Evolutionary conservation across 768 basidiomycete species (phyloP).

Genomic region (Phallus indusiatus): DNA sequence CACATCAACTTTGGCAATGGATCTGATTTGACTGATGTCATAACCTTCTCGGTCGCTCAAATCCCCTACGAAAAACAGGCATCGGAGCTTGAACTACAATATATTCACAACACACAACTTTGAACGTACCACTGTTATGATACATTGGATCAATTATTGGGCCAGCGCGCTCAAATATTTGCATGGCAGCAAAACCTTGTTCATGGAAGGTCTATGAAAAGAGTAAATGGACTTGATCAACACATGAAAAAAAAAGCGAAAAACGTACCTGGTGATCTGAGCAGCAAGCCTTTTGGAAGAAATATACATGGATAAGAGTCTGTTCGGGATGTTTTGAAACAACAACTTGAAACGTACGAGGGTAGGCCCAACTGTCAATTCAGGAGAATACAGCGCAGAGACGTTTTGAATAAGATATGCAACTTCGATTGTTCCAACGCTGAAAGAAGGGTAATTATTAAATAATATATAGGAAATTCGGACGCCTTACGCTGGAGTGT

Average conservation of each 20-base stretch:
- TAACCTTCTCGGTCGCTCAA: slow-evolving; percentile 70
- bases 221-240: background rate
- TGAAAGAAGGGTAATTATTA: background rate
- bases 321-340: no score
- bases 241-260: background rate
- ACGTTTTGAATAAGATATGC: slow-evolving; percentile 66
- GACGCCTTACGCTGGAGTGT: slow-evolving; percentile 55
- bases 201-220: slow-evolving; percentile 68
- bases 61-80: slow-evolving; percentile 47
- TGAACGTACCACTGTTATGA: slow-evolving; percentile 59
- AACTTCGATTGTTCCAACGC: slow-evolving; percentile 73
- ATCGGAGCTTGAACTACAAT: slow-evolving; percentile 1
- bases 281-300: slow-evolving; percentile 60
- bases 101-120: background rate
- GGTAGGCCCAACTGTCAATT: slow-evolving; percentile 60
- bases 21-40: slow-evolving; percentile 71
- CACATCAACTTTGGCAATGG: slow-evolving; percentile 85
- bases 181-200: slow-evolving; percentile 78
- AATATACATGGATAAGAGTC: slow-evolving; percentile 13
- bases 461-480: background rate
- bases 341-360: slow-evolving; percentile 44
- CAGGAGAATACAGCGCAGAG: slow-evolving; percentile 72
- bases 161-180: slow-evolving; percentile 83
- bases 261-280: slow-evolving; percentile 73
- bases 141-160: slow-evolving; percentile 85